Evolutionary conservation across 768 basidiomycete genomes (phyloP).

Genomic region (Leccinum rimulosum): DNA sequence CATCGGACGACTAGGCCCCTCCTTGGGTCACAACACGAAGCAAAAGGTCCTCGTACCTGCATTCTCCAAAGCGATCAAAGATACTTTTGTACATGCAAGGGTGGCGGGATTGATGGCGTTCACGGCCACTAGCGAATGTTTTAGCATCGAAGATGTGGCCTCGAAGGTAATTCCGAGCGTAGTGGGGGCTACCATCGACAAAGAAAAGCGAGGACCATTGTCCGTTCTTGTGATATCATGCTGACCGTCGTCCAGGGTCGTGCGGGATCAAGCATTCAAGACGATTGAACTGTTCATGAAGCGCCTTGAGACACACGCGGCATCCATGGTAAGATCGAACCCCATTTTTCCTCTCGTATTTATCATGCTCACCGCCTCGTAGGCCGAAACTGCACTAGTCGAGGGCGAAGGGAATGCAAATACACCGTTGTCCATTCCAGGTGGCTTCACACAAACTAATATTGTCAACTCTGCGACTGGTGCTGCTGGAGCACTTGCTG

Average conservation of each 20-base stretch:
- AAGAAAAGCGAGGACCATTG: slow-evolving; percentile 72
- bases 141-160: slow-evolving; percentile 84
- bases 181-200: slow-evolving; percentile 77
- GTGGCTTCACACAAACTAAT: slow-evolving; percentile 30
- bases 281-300: slow-evolving; percentile 86
- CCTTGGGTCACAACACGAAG: slow-evolving; percentile 84
- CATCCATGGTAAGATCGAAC: slow-evolving; percentile 64
- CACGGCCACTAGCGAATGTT: slow-evolving; percentile 91
- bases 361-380: background rate
- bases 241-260: slow-evolving; percentile 51
- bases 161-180: slow-evolving; percentile 87
- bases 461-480: slow-evolving; percentile 86
- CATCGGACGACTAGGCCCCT: slow-evolving; percentile 85
- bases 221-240: background rate
- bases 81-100: slow-evolving; percentile 87
- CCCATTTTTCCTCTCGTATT: background rate
- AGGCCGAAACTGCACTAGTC: slow-evolving; percentile 57
- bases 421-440: slow-evolving; percentile 27
- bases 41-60: slow-evolving; percentile 97
- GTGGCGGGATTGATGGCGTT: slow-evolving; percentile 95
- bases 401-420: slow-evolving; percentile 37
- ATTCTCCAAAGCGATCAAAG: slow-evolving; percentile 85
- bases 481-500: slow-evolving; percentile 87
- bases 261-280: slow-evolving; percentile 95
- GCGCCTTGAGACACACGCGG: slow-evolving; percentile 74